Conservation (phyloP, 805 yeast species). For the Myxozyma kluyveri region DNA sequence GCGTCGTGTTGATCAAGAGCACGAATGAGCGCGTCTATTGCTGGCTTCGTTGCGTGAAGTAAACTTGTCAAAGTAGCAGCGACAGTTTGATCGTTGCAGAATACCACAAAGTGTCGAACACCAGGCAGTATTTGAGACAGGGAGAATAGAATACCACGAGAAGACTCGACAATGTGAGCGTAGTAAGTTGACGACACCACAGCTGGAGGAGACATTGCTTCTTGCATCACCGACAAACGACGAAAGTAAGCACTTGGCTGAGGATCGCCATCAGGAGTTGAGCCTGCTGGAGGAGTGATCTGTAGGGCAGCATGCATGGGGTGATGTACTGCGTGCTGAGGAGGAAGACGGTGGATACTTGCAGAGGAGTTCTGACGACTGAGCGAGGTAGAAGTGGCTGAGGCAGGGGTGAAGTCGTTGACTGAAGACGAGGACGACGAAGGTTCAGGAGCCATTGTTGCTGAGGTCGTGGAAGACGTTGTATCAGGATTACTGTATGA, state of each 20-base stretch:
- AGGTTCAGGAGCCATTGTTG: not conserved
- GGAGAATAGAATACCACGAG: slow-evolving; percentile 31
- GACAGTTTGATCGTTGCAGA: slow-evolving; percentile 29
- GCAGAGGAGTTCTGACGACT: too few relatives aligned
- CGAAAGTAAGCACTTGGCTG: slow-evolving; percentile 32
- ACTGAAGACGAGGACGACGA: not conserved
- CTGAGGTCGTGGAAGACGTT: slow-evolving; percentile 2
- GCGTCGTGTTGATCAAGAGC: slow-evolving; percentile 32
- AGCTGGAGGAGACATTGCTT: slow-evolving; percentile 15
- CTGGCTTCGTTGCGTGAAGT: slow-evolving; percentile 21
- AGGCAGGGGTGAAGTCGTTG: not conserved
- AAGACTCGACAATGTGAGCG: slow-evolving; percentile 25
- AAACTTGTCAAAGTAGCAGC: slow-evolving; percentile 20
- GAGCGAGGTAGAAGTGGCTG: too few relatives aligned
- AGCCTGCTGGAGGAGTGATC: not conserved
- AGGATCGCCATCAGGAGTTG: slow-evolving; percentile 15
- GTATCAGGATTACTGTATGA: not conserved
- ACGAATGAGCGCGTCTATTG: slow-evolving; percentile 28
- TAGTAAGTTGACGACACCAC: slow-evolving; percentile 20
- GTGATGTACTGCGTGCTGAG: not conserved
- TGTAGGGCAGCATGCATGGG: not conserved
- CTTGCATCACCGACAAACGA: slow-evolving; percentile 30
- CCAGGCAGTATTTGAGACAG: slow-evolving; percentile 32
- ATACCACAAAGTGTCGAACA: slow-evolving; percentile 27
- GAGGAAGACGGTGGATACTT: not conserved